Evolutionary conservation across 1,284 basidiomycete species (phyloP).

Genomic region (Limonomyces culmigenus): DNA sequence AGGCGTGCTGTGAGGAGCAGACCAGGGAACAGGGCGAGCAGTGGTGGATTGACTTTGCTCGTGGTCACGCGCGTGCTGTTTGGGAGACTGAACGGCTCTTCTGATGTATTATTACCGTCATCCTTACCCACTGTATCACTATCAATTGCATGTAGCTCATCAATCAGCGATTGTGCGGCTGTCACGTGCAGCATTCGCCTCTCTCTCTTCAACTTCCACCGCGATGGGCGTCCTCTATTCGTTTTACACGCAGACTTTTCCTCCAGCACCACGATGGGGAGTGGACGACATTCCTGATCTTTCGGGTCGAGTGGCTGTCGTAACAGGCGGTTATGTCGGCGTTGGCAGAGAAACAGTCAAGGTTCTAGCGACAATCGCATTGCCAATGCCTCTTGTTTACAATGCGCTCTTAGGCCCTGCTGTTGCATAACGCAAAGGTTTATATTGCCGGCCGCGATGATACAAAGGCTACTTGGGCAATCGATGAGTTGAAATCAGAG

Average conservation of each 20-base stretch:
- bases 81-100: too few relatives aligned
- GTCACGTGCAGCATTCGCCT: too few relatives aligned
- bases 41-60: too few relatives aligned
- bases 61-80: too few relatives aligned
- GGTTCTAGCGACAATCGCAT: not conserved
- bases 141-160: too few relatives aligned
- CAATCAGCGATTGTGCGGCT: too few relatives aligned
- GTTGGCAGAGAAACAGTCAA: conserved; percentile 12
- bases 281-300: conserved; percentile 10
- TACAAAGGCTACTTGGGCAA: conserved; percentile 23
- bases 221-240: not conserved
- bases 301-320: conserved; percentile 6
- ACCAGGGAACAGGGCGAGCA: too few relatives aligned
- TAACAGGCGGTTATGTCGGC: conserved; percentile 5
- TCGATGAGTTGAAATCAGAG: conserved; percentile 19
- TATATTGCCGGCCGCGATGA: conserved; percentile 30
- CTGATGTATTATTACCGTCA: too few relatives aligned
- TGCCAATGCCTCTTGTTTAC: not conserved
- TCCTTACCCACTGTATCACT: too few relatives aligned
- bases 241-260: conserved; percentile 5
- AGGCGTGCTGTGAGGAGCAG: too few relatives aligned
- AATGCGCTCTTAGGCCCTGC: conserved; percentile 14
- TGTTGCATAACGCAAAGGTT: conserved; percentile 32
- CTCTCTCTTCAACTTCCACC: too few relatives aligned
- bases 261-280: conserved; percentile 5